Evolutionary conservation across 192 early-diverging fungal species (phyloP).

Genomic region (Radiomyces spectabilis): DNA sequence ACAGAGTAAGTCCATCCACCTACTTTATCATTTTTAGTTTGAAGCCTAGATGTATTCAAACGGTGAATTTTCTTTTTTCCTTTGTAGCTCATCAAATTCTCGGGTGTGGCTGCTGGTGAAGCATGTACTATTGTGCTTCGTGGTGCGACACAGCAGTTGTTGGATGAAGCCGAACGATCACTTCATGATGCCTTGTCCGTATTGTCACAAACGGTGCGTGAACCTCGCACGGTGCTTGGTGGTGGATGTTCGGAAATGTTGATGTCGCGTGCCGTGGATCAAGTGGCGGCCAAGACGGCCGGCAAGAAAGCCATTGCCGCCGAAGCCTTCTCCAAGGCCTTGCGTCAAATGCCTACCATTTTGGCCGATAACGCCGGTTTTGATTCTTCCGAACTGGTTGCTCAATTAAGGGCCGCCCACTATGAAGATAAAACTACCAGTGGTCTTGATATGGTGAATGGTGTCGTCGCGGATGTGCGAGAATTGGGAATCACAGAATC

Average conservation of each 20-base stretch:
- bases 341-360: slow-evolving; percentile 96
- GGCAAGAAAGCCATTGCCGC: slow-evolving; percentile 95
- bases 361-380: slow-evolving; percentile 96
- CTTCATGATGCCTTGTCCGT: slow-evolving; percentile 97
- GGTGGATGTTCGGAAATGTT: slow-evolving; percentile 97
- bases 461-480: slow-evolving; percentile 70
- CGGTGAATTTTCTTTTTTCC: neutral
- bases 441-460: slow-evolving; percentile 87
- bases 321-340: slow-evolving; percentile 89
- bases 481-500: slow-evolving; percentile 91
- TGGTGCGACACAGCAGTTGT: slow-evolving; percentile 88
- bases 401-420: slow-evolving; percentile 89
- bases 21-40: neutral
- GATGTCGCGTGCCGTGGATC: slow-evolving; percentile 97
- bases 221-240: slow-evolving; percentile 89
- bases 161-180: slow-evolving; percentile 96
- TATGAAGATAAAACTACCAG: slow-evolving; percentile 68
- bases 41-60: neutral
- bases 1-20: slow-evolving; percentile 43
- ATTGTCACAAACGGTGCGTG: slow-evolving; percentile 88
- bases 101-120: slow-evolving; percentile 89
- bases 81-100: slow-evolving; percentile 85
- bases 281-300: slow-evolving; percentile 80
- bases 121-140: slow-evolving; percentile 98
- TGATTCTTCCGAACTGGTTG: slow-evolving; percentile 89